Evolutionary conservation across 2,329 filamentous ascomycete species (phyloP), one percentile per base, ranked within the genome.

Genomic region (Ophiocordyceps robertsii): DNA sequence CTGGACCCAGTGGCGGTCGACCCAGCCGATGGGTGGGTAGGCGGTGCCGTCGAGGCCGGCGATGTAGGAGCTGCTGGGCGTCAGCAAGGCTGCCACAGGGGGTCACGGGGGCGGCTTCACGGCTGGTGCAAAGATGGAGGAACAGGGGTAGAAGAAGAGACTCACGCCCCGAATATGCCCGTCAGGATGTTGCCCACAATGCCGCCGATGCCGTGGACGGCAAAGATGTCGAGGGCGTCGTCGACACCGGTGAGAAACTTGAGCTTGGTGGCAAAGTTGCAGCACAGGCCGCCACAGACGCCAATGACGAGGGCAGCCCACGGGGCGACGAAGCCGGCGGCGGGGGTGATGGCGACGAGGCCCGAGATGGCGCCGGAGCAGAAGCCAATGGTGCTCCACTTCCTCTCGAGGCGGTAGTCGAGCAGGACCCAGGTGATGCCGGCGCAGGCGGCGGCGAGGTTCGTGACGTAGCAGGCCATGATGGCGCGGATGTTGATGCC

Each of bases 341-440:
- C 83, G 6, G 86, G 84, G 9, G 87, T 92, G 43, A 92, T 92
- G 50, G 86, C 85, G 31, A 95, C 88, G 19, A 95, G 77, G 41
- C 86, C 85, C 27, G 84, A 82, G 57, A 95, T 89, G 51, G 80
- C 81, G 47, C 89, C 89, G 33, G 86, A 92, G 70, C 87, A 92
- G 83, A 89, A 89, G 38, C 87, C 88, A 53, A 95, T 84, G 65
- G 90, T 87, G 49, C 84, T 90, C 85, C 87, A 95, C 66, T 94
- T 95, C 58, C 73, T 77, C 67, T 94, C 87, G n/a, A 95, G 77
- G 42, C 86, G 79, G 65, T 92, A 95, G 57, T 95, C 88, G 44
- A 94, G 73, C 29, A 93, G 64, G 55, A 81, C 82, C 88, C 86
- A 94, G 46, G 82, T 84, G 46, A 94, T 74, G 45, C 82, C 87